Evolutionary conservation across 202 grass and related monocot species (phyloP).

Genomic region (Alloteropsis angusta): DNA sequence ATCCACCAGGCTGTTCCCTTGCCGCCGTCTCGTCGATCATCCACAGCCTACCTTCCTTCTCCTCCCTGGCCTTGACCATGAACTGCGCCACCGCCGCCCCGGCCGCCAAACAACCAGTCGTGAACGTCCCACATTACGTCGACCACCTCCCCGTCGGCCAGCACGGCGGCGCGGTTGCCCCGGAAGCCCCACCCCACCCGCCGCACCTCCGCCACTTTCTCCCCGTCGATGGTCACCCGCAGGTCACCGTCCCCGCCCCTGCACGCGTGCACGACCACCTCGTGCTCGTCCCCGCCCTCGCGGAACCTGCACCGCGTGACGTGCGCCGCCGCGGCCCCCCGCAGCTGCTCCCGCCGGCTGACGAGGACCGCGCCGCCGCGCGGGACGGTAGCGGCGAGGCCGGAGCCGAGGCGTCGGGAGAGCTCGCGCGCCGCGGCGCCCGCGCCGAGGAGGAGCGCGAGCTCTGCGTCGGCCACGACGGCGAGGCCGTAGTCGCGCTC

Average conservation of each 20-base stretch:
- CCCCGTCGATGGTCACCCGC: constrained; percentile 50
- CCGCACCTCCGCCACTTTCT: constrained; percentile 47
- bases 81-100: constrained; percentile 40
- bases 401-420: constrained; percentile 34
- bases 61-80: constrained; percentile 64
- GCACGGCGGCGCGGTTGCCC: constrained; percentile 57
- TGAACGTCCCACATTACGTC: constrained; percentile 93
- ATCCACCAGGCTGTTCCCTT: constrained; percentile 5
- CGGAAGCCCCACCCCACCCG: constrained; percentile 59
- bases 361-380: neutral
- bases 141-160: constrained; percentile 50
- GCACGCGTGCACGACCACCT: constrained; percentile 45
- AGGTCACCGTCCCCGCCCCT: constrained; percentile 38
- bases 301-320: constrained; percentile 49
- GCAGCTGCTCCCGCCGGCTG: constrained; percentile 60
- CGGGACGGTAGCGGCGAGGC: neutral
- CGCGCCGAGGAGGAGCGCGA: too few relatives aligned
- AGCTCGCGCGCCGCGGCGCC: constrained; percentile 16
- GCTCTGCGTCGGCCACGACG: too few relatives aligned
- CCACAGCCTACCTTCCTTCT: constrained; percentile 55
- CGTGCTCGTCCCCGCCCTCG: constrained; percentile 60
- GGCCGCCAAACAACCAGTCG: constrained; percentile 74
- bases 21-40: constrained; percentile 36
- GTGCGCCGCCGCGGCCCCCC: constrained; percentile 24
- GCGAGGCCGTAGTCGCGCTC: too few relatives aligned